Evolutionary conservation across 1,284 basidiomycete genomes (phyloP), one percentile per base, ranked within the genome.

Genomic region (Leccinum colubrinum): DNA sequence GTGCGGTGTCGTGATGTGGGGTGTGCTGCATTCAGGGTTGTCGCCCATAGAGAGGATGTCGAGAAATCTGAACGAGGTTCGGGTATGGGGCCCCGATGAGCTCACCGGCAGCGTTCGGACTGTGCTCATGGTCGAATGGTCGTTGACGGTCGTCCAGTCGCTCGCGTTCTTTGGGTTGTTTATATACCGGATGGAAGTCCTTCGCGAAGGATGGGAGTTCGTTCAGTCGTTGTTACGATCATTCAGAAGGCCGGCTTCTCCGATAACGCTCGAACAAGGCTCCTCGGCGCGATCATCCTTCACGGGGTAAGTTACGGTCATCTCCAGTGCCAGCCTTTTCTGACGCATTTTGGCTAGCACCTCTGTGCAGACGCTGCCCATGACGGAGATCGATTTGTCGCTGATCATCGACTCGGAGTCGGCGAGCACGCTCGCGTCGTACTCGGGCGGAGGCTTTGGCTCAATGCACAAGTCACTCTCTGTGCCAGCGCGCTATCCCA

Each of bases 1-100:
- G 95, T 61, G 94, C 95, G 22, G 56, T 12, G 55, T 66, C 20
- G 58, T 35, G 35, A 70, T 65, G 64, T 62, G 65, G 61, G 54
- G 57, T 35, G 54, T 62, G 5, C 35, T 74, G 4, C 65, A 59
- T 50, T 57, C 64, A 20, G 73, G 74, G 35, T 33, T 74, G 59
- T 46, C 58, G 5, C 65, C 66, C 4, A 35, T 67, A 33, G 52
- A 25, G n/a, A 55, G 55, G 15, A 67, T 66, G 55, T 33, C 70
- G 3, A 70, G 68, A 46, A 35, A 65, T 52, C 46, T 74, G 48
- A 58, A 22, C 4, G 39, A 66, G n/a, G 30, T 70, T 33, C 52
- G 56, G 6, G 41, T 64, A 25, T 65, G 62, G 63, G 59, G 43
- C n/a, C 58, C 63, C 1, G 63, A 59, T 35, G 56, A 51, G 39